Conservation (phyloP, 2,329 filamentous ascomycete genomes). For the Chrysoporthe puriensis region DNA sequence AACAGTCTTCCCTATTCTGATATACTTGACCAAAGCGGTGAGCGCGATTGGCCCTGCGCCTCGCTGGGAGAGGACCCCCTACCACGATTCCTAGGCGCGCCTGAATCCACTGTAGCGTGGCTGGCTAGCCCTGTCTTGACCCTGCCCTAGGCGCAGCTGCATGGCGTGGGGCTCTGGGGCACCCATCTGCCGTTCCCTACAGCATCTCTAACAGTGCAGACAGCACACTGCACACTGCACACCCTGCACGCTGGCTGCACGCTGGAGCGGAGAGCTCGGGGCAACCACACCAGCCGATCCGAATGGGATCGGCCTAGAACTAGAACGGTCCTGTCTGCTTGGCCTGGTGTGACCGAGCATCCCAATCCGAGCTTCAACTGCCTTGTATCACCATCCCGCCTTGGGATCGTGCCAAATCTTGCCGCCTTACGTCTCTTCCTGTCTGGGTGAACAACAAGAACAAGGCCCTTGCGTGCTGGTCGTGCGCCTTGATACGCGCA, state of each 20-base stretch:
- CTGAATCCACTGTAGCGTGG: constrained; percentile 2
- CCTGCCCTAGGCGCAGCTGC: neutral
- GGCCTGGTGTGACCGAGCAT: neutral
- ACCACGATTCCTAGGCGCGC: neutral
- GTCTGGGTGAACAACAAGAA: neutral
- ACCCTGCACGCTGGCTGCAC: neutral
- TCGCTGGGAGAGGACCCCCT: neutral
- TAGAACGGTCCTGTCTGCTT: neutral
- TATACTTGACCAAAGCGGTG: constrained; percentile 12
- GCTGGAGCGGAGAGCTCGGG: neutral
- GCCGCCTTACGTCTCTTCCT: neutral
- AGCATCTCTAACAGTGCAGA: neutral
- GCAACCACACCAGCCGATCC: neutral
- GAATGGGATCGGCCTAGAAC: neutral
- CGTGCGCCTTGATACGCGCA: neutral
- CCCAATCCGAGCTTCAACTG: neutral
- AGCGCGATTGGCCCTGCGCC: constrained; percentile 6
- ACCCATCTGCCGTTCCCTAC: neutral
- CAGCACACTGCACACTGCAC: neutral
- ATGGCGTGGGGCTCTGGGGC: neutral
- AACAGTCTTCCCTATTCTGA: neutral
- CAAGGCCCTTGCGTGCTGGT: neutral
- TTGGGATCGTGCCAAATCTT: constrained; percentile 1
- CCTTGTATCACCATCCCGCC: neutral
- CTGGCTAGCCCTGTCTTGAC: neutral